Percentiles rank a stretch among this genome's conserved stretches.
These are phyloP conservation scores for Globisporangium okanoganense DNA, from an alignment of 352 stramenopile species.

Conservation along the genomic window DNA sequence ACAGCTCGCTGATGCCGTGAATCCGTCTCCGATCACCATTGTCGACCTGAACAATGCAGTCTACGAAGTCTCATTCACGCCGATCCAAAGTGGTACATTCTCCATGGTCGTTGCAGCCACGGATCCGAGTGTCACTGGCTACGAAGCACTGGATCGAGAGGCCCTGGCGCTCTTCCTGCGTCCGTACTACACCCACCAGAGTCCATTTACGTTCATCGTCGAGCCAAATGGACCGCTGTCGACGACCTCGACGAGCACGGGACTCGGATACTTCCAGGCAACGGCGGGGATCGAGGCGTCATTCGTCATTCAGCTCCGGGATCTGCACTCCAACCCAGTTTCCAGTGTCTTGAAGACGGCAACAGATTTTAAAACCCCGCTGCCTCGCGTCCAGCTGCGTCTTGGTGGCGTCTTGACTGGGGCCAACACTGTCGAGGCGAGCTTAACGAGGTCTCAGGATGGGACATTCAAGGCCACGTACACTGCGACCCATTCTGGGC, in stretches of 20 bases:
- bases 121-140: conserved; percentile 15
- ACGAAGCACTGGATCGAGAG: conserved; percentile 13
- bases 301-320: conserved; percentile 40
- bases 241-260: conserved; percentile 27
- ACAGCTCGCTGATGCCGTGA: conserved; percentile 15
- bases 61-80: conserved; percentile 35
- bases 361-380: conserved; percentile 8
- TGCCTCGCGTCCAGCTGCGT: conserved; percentile 1
- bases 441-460: conserved; percentile 4
- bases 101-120: conserved; percentile 38
- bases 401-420: conserved; percentile 12
- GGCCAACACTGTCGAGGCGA: not conserved
- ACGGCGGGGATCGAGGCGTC: conserved; percentile 28
- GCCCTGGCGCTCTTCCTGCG: conserved; percentile 30
- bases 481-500: conserved; percentile 22
- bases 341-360: not conserved
- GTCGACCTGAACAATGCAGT: conserved; percentile 33
- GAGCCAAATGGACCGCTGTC: conserved; percentile 28
- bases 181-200: conserved; percentile 33
- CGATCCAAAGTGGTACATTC: conserved; percentile 33
- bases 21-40: conserved; percentile 18
- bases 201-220: conserved; percentile 44
- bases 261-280: conserved; percentile 26
- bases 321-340: conserved; percentile 28
- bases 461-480: conserved; percentile 24